Conservation (phyloP, 1,284 basidiomycete species). For the Schizophyllum commune region DNA sequence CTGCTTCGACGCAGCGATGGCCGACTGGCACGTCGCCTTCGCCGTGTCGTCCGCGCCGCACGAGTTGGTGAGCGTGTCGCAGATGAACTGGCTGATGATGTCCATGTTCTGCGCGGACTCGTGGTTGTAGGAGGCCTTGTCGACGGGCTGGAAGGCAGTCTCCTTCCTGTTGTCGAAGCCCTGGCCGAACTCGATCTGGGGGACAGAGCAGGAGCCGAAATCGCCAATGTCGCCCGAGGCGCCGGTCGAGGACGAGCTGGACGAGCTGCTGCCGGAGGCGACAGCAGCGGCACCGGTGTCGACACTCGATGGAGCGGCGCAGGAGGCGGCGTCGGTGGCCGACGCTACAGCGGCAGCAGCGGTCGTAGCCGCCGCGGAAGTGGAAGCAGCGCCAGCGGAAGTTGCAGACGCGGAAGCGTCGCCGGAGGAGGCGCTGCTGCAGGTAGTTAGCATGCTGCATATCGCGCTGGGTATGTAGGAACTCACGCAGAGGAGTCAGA, state of each 20-base stretch:
- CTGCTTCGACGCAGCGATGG: conserved; percentile 24
- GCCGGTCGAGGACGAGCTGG: neutral
- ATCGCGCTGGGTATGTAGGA: too few relatives aligned
- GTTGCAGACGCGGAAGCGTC: too few relatives aligned
- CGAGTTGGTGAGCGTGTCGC: conserved; percentile 41
- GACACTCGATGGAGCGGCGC: conserved; percentile 43
- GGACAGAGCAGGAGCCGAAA: conserved; percentile 42
- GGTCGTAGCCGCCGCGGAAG: too few relatives aligned
- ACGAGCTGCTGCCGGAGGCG: conserved; percentile 24
- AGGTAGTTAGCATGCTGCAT: too few relatives aligned
- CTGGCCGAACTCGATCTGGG: conserved; percentile 41
- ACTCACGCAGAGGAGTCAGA: too few relatives aligned
- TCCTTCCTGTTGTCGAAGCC: conserved; percentile 45
- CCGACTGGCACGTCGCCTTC: conserved; percentile 37
- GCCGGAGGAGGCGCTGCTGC: too few relatives aligned
- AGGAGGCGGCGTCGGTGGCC: conserved; percentile 43
- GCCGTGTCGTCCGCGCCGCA: conserved; percentile 45
- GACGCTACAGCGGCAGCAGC: too few relatives aligned
- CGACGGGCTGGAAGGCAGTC: conserved; percentile 44
- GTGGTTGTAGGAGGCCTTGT: conserved; percentile 39
- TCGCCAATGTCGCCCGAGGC: conserved; percentile 21
- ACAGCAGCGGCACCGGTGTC: conserved; percentile 33
- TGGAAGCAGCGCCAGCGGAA: too few relatives aligned
- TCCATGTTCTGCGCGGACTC: conserved; percentile 44
- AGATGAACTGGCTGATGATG: conserved; percentile 49